phyloP scores from a whole-genome alignment of 768 basidiomycete genomes.

The Lyophyllum semitale region DNA sequence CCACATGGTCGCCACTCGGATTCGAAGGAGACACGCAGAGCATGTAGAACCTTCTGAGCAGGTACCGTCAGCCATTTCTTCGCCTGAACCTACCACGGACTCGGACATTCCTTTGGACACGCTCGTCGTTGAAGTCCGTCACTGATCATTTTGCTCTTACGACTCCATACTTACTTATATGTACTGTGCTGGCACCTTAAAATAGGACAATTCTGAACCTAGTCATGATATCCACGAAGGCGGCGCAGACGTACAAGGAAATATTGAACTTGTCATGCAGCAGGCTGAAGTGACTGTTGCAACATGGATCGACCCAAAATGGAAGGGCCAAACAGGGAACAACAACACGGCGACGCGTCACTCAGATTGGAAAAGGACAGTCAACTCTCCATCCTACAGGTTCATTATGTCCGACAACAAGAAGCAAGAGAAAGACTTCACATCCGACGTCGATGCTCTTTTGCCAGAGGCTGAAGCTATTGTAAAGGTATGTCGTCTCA shows the following conservation, averaged over 20 bases:
- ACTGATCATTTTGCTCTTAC: slow-evolving; percentile 40
- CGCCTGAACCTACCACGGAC: slow-evolving; percentile 12
- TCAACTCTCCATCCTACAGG: slow-evolving; percentile 37
- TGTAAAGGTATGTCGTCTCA: slow-evolving; percentile 60
- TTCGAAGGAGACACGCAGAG: slow-evolving; percentile 17
- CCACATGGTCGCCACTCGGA: slow-evolving; percentile 22
- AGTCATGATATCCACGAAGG: slow-evolving; percentile 30
- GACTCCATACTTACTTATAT: slow-evolving; percentile 35
- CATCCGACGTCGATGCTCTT: slow-evolving; percentile 76
- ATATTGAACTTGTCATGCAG: slow-evolving; percentile 16
- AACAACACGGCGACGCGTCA: slow-evolving; percentile 71
- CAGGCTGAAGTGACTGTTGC: slow-evolving; percentile 26
- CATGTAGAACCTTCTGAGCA: slow-evolving; percentile 17
- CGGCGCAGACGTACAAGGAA: slow-evolving; percentile 15
- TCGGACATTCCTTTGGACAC: slow-evolving; percentile 41
- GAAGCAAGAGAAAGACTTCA: slow-evolving; percentile 87
- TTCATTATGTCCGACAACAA: slow-evolving; percentile 76
- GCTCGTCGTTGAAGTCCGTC: slow-evolving; percentile 43
- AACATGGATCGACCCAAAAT: slow-evolving; percentile 26
- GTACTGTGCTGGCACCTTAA: slow-evolving; percentile 40
- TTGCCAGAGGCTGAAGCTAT: slow-evolving; percentile 68
- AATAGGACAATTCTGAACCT: slow-evolving; percentile 29
- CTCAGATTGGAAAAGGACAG: slow-evolving; percentile 33
- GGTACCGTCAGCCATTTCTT: slow-evolving; percentile 13
- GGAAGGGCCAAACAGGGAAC: slow-evolving; percentile 30